A percentile compares a stretch with the other conserved stretches of the same genome.
Conservation (phyloP, 139 green algal species). For the Pseudopediastrum boryanum region DNA sequence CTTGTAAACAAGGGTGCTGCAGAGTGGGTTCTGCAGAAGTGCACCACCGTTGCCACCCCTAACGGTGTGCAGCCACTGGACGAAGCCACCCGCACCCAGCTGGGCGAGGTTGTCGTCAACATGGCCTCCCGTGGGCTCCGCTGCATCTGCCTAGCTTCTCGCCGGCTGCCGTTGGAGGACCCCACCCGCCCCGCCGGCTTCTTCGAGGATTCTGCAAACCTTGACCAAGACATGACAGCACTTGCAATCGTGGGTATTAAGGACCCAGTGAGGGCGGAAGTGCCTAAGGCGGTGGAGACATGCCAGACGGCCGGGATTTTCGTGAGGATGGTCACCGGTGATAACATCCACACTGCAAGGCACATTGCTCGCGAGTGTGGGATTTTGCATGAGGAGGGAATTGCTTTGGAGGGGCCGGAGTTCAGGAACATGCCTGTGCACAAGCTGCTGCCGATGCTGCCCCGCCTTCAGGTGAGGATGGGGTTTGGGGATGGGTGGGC, state of each 20-base stretch:
- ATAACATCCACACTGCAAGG: conserved; percentile 96
- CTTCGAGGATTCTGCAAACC: conserved; percentile 73
- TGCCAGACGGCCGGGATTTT: conserved; percentile 90
- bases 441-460: conserved; percentile 78
- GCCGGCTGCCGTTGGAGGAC: conserved; percentile 58
- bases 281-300: conserved; percentile 73
- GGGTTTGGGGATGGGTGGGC: too few relatives aligned
- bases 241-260: conserved; percentile 95
- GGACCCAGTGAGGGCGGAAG: conserved; percentile 87
- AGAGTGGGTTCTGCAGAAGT: conserved; percentile 90
- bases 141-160: conserved; percentile 83
- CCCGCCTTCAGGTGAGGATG: conserved; percentile 63
- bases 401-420: conserved; percentile 86
- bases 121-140: conserved; percentile 90
- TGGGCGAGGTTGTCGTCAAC: conserved; percentile 44
- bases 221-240: conserved; percentile 50
- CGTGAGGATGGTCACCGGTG: conserved; percentile 98
- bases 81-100: conserved; percentile 45
- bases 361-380: conserved; percentile 97
- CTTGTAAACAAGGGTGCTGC: conserved; percentile 95
- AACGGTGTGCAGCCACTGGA: conserved; percentile 57
- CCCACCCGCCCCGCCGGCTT: conserved; percentile 49
- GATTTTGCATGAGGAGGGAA: conserved; percentile 77
- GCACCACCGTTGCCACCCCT: conserved; percentile 53
- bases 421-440: conserved; percentile 87